phyloP scores from a whole-genome alignment of 495 filamentous ascomycete species.

The Acidomyces sp. region DNA sequence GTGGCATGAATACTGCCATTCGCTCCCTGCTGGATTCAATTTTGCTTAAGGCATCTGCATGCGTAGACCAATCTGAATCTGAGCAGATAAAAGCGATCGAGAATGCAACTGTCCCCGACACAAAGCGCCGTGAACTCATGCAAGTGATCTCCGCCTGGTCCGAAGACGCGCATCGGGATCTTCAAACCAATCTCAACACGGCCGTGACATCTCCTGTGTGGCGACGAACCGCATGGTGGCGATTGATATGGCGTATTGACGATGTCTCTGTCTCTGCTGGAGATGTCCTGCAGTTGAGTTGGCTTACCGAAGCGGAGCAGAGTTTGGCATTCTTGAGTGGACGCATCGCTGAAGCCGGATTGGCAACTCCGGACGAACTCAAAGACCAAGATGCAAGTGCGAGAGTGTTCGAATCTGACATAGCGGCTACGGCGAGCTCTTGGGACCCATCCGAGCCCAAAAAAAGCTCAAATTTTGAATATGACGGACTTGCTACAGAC shows the following conservation, averaged over 20 bases:
- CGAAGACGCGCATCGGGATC: conserved; percentile 65
- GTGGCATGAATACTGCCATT: conserved; percentile 45
- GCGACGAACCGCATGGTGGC: conserved; percentile 79
- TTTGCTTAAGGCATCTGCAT: conserved; percentile 42
- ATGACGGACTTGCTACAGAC: background rate
- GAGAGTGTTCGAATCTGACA: conserved; percentile 3
- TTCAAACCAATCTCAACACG: conserved; percentile 59
- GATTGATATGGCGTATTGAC: conserved; percentile 85
- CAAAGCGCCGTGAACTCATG: conserved; percentile 39
- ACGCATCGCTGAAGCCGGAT: conserved; percentile 56
- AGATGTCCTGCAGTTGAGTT: conserved; percentile 60
- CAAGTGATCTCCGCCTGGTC: conserved; percentile 56
- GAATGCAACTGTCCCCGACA: conserved; percentile 27
- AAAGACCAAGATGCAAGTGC: no score
- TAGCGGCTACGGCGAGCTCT: background rate
- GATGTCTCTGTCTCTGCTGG: conserved; percentile 71
- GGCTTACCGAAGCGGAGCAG: conserved; percentile 61
- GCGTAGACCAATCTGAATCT: conserved; percentile 39
- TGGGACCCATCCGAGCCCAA: no score
- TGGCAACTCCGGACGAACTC: conserved; percentile 25
- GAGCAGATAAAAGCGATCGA: conserved; percentile 28
- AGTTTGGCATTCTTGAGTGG: conserved; percentile 70
- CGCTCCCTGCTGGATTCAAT: conserved; percentile 53
- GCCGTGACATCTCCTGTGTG: conserved; percentile 57
- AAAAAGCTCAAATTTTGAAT: no score